Evolutionary conservation across 345 rosid genomes (phyloP).

Genomic region (Eucalyptus coolabah): DNA sequence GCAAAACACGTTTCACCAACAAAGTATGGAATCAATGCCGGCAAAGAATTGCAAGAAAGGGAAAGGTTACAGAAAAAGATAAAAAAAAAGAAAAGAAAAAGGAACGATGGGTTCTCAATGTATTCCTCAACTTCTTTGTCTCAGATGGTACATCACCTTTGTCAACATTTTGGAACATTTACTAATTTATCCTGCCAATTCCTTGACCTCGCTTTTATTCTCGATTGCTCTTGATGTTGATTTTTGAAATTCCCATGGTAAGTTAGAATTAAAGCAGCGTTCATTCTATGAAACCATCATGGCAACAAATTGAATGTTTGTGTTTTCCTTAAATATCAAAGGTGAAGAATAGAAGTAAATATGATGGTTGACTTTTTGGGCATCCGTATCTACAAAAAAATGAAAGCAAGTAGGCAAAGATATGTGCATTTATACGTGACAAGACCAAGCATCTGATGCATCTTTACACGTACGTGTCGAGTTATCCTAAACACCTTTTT

Average conservation of each 20-base stretch:
- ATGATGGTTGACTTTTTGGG: background rate
- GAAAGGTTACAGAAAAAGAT: background rate
- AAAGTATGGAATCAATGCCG: background rate
- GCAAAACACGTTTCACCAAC: background rate
- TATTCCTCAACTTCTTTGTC: background rate
- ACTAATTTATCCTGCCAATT: background rate
- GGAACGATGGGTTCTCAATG: background rate
- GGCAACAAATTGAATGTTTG: background rate
- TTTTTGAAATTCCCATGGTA: background rate
- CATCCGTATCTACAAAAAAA: background rate
- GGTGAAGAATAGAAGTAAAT: background rate
- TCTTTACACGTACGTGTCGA: background rate
- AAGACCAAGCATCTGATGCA: background rate
- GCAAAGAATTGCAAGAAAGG: background rate
- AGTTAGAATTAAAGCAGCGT: background rate
- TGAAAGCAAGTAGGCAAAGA: background rate
- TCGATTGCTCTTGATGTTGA: background rate
- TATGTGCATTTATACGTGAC: background rate
- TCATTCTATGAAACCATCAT: background rate
- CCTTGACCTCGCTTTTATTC: background rate
- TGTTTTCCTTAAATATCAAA: background rate
- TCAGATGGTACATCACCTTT: background rate
- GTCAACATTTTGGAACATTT: background rate
- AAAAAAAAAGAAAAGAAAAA: background rate
- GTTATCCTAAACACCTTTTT: background rate